Evolutionary conservation across 768 basidiomycete genomes (phyloP).

Genomic region (Collybiopsis confluens): DNA sequence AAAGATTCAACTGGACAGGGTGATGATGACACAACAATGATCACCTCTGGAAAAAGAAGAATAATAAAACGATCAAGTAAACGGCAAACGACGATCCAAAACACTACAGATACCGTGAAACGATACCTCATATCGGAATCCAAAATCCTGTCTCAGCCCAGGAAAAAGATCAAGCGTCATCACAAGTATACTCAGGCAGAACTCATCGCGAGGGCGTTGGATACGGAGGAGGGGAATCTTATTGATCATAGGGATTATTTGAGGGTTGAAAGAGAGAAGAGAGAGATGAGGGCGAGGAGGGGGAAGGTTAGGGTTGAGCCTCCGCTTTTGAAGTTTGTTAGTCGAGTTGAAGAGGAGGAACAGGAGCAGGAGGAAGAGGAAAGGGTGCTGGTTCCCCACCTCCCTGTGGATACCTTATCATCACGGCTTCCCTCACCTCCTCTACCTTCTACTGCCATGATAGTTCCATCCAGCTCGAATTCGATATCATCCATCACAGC

Average conservation of each 20-base stretch:
- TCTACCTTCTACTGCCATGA: background rate
- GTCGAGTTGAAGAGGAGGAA: constrained; percentile 44
- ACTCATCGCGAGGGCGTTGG: constrained; percentile 76
- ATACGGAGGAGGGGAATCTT: constrained; percentile 84
- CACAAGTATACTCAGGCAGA: constrained; percentile 72
- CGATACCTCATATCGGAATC: constrained; percentile 62
- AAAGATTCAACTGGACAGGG: too few species aligned
- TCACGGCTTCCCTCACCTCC: background rate
- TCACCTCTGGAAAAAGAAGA: too few species aligned
- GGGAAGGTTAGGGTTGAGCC: constrained; percentile 61
- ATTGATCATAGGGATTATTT: constrained; percentile 77
- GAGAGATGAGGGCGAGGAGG: constrained; percentile 54
- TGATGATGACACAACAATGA: too few species aligned
- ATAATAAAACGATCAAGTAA: constrained; percentile 50
- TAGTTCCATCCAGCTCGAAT: background rate
- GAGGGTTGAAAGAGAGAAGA: constrained; percentile 76
- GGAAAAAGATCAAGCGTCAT: constrained; percentile 56
- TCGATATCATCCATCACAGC: constrained; percentile 7
- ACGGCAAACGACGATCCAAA: constrained; percentile 66
- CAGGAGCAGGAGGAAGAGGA: constrained; percentile 21
- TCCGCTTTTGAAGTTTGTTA: constrained; percentile 70
- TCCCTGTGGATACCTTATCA: background rate
- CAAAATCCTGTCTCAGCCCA: constrained; percentile 59
- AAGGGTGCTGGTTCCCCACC: constrained; percentile 34
- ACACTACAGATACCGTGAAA: constrained; percentile 61